Percentiles rank a stretch among this genome's conserved stretches.
These are phyloP conservation scores for Colletotrichum camelliae DNA, from an alignment of 2,329 filamentous ascomycete genomes.

Conservation along the genomic window DNA sequence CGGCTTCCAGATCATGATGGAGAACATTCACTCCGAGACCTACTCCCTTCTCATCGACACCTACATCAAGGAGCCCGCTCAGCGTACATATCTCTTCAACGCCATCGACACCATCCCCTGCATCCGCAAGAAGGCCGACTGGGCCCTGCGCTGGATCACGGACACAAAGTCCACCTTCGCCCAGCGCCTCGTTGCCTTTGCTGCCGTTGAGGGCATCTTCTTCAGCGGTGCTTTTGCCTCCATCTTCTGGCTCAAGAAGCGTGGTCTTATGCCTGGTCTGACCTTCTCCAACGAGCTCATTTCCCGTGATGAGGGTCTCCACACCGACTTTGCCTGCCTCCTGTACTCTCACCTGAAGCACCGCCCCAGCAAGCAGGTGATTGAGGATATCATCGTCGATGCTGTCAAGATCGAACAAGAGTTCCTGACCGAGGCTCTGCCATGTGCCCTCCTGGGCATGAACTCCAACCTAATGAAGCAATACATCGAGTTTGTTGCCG, in stretches of 20 bases:
- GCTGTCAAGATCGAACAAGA: conserved; percentile 96
- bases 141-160: conserved; percentile 93
- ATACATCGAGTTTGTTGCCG: conserved; percentile 99
- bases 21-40: conserved; percentile 99
- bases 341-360: conserved; percentile 97
- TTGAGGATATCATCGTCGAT: conserved; percentile 90
- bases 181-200: conserved; percentile 94
- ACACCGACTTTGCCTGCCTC: conserved; percentile 98
- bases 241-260: conserved; percentile 99
- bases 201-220: conserved; percentile 99
- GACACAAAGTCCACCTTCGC: conserved; percentile 95
- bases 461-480: conserved; percentile 98
- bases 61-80: conserved; percentile 97
- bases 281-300: conserved; percentile 99
- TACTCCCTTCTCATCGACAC: conserved; percentile 99
- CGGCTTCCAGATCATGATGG: conserved; percentile 99
- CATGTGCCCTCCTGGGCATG: conserved; percentile 94
- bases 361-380: conserved; percentile 81
- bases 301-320: conserved; percentile 98
- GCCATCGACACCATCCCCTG: conserved; percentile 98
- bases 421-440: conserved; percentile 95
- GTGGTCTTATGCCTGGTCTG: conserved; percentile 96
- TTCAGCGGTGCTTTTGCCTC: conserved; percentile 98
- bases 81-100: conserved; percentile 95
- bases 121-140: conserved; percentile 98